A percentile compares a stretch with the other conserved stretches of the same genome.
These are phyloP conservation scores for sunflower (Helianthus annuus) DNA, from an alignment of 129 eudicot genomes.

Conservation along the genomic window DNA sequence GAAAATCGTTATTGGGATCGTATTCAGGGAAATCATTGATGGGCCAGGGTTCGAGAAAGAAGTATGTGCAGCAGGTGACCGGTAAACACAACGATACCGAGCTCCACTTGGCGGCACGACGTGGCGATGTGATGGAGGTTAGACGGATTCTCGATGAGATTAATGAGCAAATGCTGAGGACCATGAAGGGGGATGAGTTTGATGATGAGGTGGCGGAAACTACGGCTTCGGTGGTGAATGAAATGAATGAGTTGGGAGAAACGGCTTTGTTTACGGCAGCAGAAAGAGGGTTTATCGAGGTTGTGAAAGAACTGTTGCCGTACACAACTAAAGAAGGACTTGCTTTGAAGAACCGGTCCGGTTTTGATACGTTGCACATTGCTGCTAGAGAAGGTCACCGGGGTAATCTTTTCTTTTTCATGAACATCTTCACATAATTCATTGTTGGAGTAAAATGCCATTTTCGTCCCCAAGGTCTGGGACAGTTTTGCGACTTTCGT, in stretches of 20 bases:
- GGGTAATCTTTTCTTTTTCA: slow-evolving; percentile 44
- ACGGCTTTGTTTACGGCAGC: slow-evolving; percentile 73
- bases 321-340: slow-evolving; percentile 63
- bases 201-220: slow-evolving; percentile 74
- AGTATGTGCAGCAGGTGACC: slow-evolving; percentile 88
- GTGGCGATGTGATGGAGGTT: slow-evolving; percentile 68
- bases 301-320: slow-evolving; percentile 67
- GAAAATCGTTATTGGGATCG: slow-evolving; percentile 49
- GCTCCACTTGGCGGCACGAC: slow-evolving; percentile 78
- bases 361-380: slow-evolving; percentile 71
- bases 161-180: slow-evolving; percentile 66
- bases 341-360: slow-evolving; percentile 53
- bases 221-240: slow-evolving; percentile 69
- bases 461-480: too few relatives aligned
- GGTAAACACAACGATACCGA: slow-evolving; percentile 82
- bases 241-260: slow-evolving; percentile 81
- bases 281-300: slow-evolving; percentile 63
- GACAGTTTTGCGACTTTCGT: too few relatives aligned
- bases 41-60: slow-evolving; percentile 53
- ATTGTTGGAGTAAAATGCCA: too few relatives aligned
- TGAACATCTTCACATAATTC: neutral
- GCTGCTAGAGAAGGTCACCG: slow-evolving; percentile 78
- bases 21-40: slow-evolving; percentile 55
- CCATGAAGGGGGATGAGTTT: slow-evolving; percentile 61
- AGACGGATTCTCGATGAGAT: slow-evolving; percentile 66